Base-by-base conservation (phyloP, 495 filamentous ascomycete species). In the Sporormia fimetaria region DNA sequence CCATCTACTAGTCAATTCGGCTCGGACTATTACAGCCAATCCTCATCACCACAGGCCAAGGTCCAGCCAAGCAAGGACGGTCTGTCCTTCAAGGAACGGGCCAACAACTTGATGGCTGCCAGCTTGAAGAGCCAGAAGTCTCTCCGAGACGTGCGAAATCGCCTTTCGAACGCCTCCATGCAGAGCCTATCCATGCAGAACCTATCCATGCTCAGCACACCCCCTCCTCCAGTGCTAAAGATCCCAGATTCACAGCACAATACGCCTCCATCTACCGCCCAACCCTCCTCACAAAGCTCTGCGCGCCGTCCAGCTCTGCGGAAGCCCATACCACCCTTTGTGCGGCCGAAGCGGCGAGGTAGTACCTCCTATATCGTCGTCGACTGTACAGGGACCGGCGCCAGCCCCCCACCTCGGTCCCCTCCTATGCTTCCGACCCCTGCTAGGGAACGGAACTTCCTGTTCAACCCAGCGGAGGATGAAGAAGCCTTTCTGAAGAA, bases 11-110 rank as follows among this genome's bases (percentile, higher is more conserved):
- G 45, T 24, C 34, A 49, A 14, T 41, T 38, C 22, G 40, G 49
- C 24, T 54, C 51, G 16, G 51, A 54, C 30, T 54, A 54, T 34
- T 54, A 45, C 41, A 54, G 51, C 25, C 51, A 54, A 20, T 45
- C 44, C 8, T 31, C 24, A n/a, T 54, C 51, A 10, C 51, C 51
- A 7, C 35, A 44, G 7, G 49, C 47, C 18, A 43, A 43, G 25
- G 8, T 20, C 12, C 18, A 30, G 23, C 21, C 43, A 20, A 44
- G 27, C 21, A 48, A 53, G 25, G 35, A 43, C 15, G 16, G 23
- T 3, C 12, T 15, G 4, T 16, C 40, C 29, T n/a, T 6, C 40
- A 23, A 20, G 3, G 37, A 44, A 21, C 46, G 40, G 10, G 45
- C 37, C 2, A 37, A 40, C 25, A 42, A 31, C 10, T 32, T 54